Base-by-base conservation (phyloP, 805 yeast species). In the Saccharomycopsis olivae region DNA sequence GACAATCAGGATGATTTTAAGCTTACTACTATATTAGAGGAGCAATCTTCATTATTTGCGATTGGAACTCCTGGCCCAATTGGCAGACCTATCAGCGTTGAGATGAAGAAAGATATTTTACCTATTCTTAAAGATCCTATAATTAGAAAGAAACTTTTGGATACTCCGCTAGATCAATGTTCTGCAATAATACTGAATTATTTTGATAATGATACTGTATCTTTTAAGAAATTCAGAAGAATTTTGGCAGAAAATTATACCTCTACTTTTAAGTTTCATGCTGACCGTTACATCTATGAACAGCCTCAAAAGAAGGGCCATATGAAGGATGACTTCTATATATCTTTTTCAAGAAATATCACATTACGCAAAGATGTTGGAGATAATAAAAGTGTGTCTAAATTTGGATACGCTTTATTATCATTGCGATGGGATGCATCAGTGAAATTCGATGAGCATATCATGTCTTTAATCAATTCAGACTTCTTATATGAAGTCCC, bases 401-500 rank as follows among this genome's bases (percentile, higher is more conserved):
- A 5, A 5, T 32, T 40, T 18, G 35, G 35, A 3, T 36, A 33
- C 31, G 27, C 43, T 15, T 13, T 43, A 11, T 9, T 43, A 11
- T 31, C 18, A n/a, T 5, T 43, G 5, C 27, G 21, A 8, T 43
- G 46, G 46, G 43, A 43, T 20, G 13, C 14, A 8, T 30, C 29
- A 6, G 8, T 16, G 8, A 35, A 35, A 18, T 28, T 33, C 23
- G 17, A 25, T 33, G 31, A 38, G 10, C 9, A 3, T 14, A 14
- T 44, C 5, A 21, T 4, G 3, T 14, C 18, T 5, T 35, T 44
- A 21, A 29, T 41, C 30, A 41, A 44, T 17, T 35, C 40, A 5
- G 29, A 38, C 3, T 44, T 36, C 33, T 19, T 44, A 13, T 44
- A 44, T 24, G 46, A 38, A n/a, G 25, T 35, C 23, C 43, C 39